These are phyloP conservation scores for Seiridium unicorne DNA, from an alignment of 2,329 filamentous ascomycete species.

Conservation along the genomic window DNA sequence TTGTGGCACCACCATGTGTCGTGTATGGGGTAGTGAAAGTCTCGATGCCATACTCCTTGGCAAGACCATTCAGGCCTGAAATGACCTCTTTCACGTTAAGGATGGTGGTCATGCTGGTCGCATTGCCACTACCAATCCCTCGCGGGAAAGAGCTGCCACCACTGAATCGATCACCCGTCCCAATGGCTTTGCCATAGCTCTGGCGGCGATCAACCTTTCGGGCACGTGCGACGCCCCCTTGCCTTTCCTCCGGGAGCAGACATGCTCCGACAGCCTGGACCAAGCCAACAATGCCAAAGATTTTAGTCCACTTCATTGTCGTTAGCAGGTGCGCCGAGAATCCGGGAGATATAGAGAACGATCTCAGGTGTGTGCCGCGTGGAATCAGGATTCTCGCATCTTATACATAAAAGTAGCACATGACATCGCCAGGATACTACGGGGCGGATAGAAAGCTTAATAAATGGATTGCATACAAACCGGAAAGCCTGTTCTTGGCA, in stretches of 20 bases:
- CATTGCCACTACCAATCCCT: conserved; percentile 36
- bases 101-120: conserved; percentile 33
- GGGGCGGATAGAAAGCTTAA: background rate
- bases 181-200: conserved; percentile 19
- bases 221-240: background rate
- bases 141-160: conserved; percentile 35
- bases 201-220: conserved; percentile 2
- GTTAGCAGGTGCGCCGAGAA: background rate
- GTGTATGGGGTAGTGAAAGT: conserved; percentile 39
- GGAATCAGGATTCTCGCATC: background rate
- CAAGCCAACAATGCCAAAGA: conserved; percentile 1
- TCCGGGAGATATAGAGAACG: background rate
- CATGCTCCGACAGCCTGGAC: conserved; percentile 1
- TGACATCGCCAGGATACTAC: background rate
- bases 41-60: conserved; percentile 35
- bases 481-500: background rate
- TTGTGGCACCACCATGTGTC: conserved; percentile 38
- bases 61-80: conserved; percentile 37
- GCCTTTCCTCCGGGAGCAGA: background rate
- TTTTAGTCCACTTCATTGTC: conserved; percentile 1
- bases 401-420: background rate
- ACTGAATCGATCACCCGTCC: conserved; percentile 33
- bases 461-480: background rate
- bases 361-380: background rate
- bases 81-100: conserved; percentile 39